phyloP scores from a whole-genome alignment of 345 rosid genomes.

The Gossypium sturtianum region DNA sequence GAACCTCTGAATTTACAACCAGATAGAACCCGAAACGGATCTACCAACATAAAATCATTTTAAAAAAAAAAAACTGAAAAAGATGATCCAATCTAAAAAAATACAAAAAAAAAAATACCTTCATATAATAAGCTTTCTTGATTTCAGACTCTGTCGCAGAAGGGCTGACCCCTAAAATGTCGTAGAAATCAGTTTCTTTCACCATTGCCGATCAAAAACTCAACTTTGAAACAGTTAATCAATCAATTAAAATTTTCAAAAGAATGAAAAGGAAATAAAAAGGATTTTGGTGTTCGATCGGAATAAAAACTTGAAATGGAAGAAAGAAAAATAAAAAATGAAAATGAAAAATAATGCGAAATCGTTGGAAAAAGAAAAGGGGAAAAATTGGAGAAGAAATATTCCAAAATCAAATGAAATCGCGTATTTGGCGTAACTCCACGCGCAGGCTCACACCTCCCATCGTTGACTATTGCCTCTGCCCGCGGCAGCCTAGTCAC shows the following conservation, averaged over 20 bases:
- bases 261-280: too few species aligned
- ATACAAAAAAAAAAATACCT: slow-evolving; percentile 40
- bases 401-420: background rate
- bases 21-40: background rate
- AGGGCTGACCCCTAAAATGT: slow-evolving; percentile 88
- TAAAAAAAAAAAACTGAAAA: background rate
- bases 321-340: background rate
- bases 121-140: slow-evolving; percentile 91
- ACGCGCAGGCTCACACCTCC: slow-evolving; percentile 5
- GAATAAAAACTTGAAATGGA: background rate
- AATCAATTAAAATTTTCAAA: background rate
- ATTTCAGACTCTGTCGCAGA: slow-evolving; percentile 88
- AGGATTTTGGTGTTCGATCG: background rate
- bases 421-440: background rate
- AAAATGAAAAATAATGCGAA: background rate
- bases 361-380: background rate
- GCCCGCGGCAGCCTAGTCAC: background rate
- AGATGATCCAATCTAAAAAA: background rate
- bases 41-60: background rate
- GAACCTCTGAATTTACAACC: background rate
- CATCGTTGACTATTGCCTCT: slow-evolving; percentile 7
- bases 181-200: slow-evolving; percentile 91
- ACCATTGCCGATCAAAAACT: slow-evolving; percentile 47
- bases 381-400: background rate
- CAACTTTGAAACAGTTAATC: background rate